phyloP scores from a whole-genome alignment of 2,329 filamentous ascomycete species.

The Xylariales sp. region DNA sequence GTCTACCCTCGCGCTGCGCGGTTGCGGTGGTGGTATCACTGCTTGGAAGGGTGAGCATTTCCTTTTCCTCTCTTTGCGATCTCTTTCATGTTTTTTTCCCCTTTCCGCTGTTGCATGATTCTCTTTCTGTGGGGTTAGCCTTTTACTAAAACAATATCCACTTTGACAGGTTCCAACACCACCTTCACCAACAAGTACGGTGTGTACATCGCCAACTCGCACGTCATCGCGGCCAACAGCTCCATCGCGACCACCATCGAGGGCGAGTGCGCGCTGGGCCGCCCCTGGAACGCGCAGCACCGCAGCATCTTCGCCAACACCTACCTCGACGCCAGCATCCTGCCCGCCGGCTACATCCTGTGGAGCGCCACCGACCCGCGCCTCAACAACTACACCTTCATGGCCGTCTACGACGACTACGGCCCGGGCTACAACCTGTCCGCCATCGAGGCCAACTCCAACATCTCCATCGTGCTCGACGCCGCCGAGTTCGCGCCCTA shows the following conservation, averaged over 20 bases:
- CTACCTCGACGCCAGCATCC: conserved; percentile 51
- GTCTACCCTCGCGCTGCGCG: conserved; percentile 49
- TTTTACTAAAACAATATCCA: conserved; percentile 1
- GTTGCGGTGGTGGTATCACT: conserved; percentile 62
- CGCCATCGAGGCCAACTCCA: conserved; percentile 31
- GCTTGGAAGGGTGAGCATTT: conserved; percentile 59
- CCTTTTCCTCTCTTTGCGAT: not conserved
- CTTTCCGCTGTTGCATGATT: too few relatives aligned
- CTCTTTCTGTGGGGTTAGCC: not conserved
- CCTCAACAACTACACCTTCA: conserved; percentile 40
- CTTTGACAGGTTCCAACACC: conserved; percentile 49
- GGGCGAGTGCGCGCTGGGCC: conserved; percentile 51
- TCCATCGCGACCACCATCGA: conserved; percentile 28
- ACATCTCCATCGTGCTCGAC: conserved; percentile 42
- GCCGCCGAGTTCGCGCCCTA: conserved; percentile 15
- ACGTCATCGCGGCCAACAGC: conserved; percentile 50
- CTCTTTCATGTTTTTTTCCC: not conserved
- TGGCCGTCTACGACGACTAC: conserved; percentile 49
- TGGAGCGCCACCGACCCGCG: conserved; percentile 39
- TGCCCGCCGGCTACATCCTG: conserved; percentile 48
- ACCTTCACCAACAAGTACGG: conserved; percentile 64
- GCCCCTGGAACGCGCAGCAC: conserved; percentile 59
- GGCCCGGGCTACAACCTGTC: conserved; percentile 52
- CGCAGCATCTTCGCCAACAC: conserved; percentile 52
- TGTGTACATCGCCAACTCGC: conserved; percentile 56